These are phyloP conservation scores for Fusarium abutilonis DNA, from an alignment of 2,329 filamentous ascomycete species.

Conservation along the genomic window DNA sequence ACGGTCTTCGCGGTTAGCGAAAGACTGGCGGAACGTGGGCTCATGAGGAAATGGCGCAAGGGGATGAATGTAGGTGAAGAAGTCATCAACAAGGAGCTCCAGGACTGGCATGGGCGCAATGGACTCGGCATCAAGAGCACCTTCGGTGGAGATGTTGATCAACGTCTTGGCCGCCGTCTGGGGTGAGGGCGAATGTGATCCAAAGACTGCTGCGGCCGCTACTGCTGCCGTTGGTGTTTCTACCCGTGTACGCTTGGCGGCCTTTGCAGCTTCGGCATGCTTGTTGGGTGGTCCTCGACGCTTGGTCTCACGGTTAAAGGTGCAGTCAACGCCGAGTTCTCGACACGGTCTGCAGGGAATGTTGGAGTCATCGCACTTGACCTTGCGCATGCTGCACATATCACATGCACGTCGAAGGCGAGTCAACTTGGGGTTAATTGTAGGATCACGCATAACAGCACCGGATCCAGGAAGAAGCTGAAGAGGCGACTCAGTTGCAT, in stretches of 20 bases:
- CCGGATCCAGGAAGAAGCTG: slow-evolving; percentile 41
- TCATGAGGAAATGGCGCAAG: slow-evolving; percentile 82
- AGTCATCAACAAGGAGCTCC: slow-evolving; percentile 78
- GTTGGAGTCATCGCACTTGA: slow-evolving; percentile 67
- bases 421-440: slow-evolving; percentile 62
- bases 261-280: slow-evolving; percentile 65
- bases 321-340: slow-evolving; percentile 67
- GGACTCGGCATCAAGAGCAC: slow-evolving; percentile 68
- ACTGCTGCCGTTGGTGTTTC: slow-evolving; percentile 45
- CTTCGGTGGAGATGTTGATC: slow-evolving; percentile 56
- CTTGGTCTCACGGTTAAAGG: slow-evolving; percentile 66
- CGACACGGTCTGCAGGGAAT: slow-evolving; percentile 67
- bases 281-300: slow-evolving; percentile 68
- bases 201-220: slow-evolving; percentile 34
- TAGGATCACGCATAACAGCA: slow-evolving; percentile 52
- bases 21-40: slow-evolving; percentile 76
- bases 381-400: slow-evolving; percentile 70
- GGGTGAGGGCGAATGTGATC: slow-evolving; percentile 53
- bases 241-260: slow-evolving; percentile 59
- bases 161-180: slow-evolving; percentile 61
- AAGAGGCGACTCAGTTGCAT: slow-evolving; percentile 36
- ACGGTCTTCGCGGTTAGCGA: slow-evolving; percentile 72
- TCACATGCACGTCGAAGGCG: slow-evolving; percentile 68
- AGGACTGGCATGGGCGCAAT: slow-evolving; percentile 77
- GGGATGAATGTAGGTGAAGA: slow-evolving; percentile 84